Evolutionary conservation across 2,329 filamentous ascomycete genomes (phyloP).

Genomic region (Aquanectria penicillioides): DNA sequence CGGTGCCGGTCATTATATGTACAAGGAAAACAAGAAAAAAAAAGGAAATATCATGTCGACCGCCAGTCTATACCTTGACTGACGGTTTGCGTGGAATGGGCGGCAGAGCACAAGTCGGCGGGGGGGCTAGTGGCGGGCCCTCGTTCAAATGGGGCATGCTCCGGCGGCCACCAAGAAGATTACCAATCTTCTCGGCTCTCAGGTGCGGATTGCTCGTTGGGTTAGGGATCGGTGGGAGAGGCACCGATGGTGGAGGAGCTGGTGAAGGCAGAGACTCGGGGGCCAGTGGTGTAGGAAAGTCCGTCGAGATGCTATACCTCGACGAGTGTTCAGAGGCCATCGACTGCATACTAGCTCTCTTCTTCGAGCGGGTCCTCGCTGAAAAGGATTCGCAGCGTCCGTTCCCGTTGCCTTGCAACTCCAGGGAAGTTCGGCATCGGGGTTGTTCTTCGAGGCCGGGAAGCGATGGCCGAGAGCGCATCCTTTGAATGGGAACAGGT

Average conservation of each 20-base stretch:
- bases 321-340: slow-evolving; percentile 39
- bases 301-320: slow-evolving; percentile 34
- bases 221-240: slow-evolving; percentile 46
- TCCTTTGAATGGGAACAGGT: slow-evolving; percentile 27
- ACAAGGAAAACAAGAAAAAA: slow-evolving; percentile 15
- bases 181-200: slow-evolving; percentile 34
- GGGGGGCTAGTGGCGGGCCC: slow-evolving; percentile 63
- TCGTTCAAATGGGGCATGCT: slow-evolving; percentile 63
- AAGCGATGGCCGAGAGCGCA: slow-evolving; percentile 35
- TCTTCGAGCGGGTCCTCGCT: slow-evolving; percentile 33
- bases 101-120: slow-evolving; percentile 64
- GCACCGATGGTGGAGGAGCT: slow-evolving; percentile 43
- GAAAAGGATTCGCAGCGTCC: slow-evolving; percentile 35
- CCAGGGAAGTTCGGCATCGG: slow-evolving; percentile 48
- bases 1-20: slow-evolving; percentile 28
- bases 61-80: slow-evolving; percentile 27
- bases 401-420: slow-evolving; percentile 40
- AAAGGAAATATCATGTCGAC: slow-evolving; percentile 15
- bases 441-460: slow-evolving; percentile 27
- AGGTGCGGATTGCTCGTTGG: slow-evolving; percentile 35
- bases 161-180: slow-evolving; percentile 48
- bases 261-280: slow-evolving; percentile 37
- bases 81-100: slow-evolving; percentile 55
- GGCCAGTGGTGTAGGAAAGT: slow-evolving; percentile 38
- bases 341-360: slow-evolving; percentile 44